Base-by-base conservation (phyloP, 2,329 filamentous ascomycete species). In the Neofusicoccum umdonicola region DNA sequence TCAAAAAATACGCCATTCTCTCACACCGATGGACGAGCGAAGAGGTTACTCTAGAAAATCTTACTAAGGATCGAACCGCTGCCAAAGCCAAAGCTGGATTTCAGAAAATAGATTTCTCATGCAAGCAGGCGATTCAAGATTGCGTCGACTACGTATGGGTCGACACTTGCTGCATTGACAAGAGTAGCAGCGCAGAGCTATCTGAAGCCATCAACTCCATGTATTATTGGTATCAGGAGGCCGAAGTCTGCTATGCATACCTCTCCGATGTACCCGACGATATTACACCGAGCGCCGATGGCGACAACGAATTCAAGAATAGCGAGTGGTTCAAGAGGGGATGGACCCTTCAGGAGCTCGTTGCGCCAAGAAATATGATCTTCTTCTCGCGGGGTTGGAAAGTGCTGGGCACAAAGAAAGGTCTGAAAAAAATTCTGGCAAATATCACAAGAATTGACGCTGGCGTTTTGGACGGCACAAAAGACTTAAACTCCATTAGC, bases 91-190 rank as follows among this genome's bases (percentile, higher is more conserved):
- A 56, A 22, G 5, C 19, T 1, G 65, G 66, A 7, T 65, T 35
- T 17, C 2, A 31, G 9, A 68, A 68, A 37, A 52, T 67, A 8
- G 9, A 39, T 22, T 3, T 22, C 13, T 11, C 34, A 15, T 64
- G 67, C 48, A 31, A 31, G 8, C 41, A 65, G 13, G 68, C 71
- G 2, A 2, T 27, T 2, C 31, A 42, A 15, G 64, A 71, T 37
- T 67, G 66, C 3, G 67, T 67, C 22, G n/a, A 66, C 12, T 64
- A 54, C 27, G 22, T 72, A 3, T 73, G 72, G 72, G 67, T 71
- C 5, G 72, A 73, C 19, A 68, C 67, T 4, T 67, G 64, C 42
- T 69, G 67, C 44, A 68, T 68, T 27, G 66, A 67, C 52, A 69
- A 69, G 41, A 42, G 15, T 8, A 69, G 67, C 48, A 67, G 67